Evolutionary conservation across 225 moss, liverwort and hornwort genomes (phyloP), one percentile per base, ranked within the genome.

Genomic region (Climacium dendroides): DNA sequence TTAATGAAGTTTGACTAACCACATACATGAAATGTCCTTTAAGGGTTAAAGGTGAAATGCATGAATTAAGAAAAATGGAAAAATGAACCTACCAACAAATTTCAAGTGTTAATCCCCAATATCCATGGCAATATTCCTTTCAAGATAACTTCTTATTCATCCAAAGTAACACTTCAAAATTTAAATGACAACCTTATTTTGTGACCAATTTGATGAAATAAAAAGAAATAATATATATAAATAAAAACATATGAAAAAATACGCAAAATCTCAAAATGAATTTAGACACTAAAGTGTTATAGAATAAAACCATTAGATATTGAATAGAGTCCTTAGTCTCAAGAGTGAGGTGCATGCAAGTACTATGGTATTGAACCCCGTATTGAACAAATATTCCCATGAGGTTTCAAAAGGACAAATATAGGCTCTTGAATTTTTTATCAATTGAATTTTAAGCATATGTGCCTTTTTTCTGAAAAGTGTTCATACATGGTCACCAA

Each of bases 391-490:
- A 18, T 2, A 73, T 0, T 29, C 2, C 1, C 3, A 29, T 1
- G 1, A 47, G 11, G 3, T 45, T 72, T 45, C 6, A 72, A 67
- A 72, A 43, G 10, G 5, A 9, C 0, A 2, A 3, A 3, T 43
- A 16, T 43, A 3, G 2, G 2, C 3, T 2, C 4, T 47, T 47
- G 2, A 73, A 47, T 6, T 47, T 73, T 29, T 72, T 28, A 28
- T 43, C 0, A 4, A 0, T 0, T 29, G 1, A 0, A 73, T 47
- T 73, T 6, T 1, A 0, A 28, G 11, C 2, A 29, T 11, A 29
- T 2, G 29, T 6, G 18, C 2, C 6, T 73, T 3, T 0, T 73
- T 18, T 72, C 29, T 30, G 6, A 0, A 47, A 30, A 73, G 73
- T 11, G 28, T 47, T 1, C 10, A 47, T 19, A 9, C 2, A 1